Evolutionary conservation across 2,329 filamentous ascomycete species (phyloP).

Genomic region (Cercospora canescens): DNA sequence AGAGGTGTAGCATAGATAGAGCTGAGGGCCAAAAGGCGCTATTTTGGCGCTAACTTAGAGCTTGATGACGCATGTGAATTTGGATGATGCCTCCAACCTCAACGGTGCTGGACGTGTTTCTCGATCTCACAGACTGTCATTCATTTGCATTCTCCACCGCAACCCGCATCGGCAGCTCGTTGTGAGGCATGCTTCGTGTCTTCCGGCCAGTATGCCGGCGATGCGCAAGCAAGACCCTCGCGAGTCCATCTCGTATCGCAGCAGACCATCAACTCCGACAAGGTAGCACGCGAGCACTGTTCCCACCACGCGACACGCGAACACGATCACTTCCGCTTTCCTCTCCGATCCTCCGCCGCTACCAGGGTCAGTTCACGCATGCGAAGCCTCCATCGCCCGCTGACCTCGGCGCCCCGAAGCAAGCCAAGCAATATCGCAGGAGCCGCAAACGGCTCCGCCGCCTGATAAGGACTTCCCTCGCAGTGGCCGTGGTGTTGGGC

Average conservation of each 20-base stretch:
- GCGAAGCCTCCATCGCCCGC: slow-evolving; percentile 70
- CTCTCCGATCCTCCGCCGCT: slow-evolving; percentile 17
- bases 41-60: neutral
- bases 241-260: slow-evolving; percentile 25
- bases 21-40: neutral
- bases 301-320: neutral
- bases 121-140: neutral
- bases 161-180: neutral
- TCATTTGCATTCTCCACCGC: neutral
- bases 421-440: slow-evolving; percentile 69
- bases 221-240: slow-evolving; percentile 33
- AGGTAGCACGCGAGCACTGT: slow-evolving; percentile 14
- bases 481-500: slow-evolving; percentile 64
- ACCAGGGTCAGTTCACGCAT: slow-evolving; percentile 43
- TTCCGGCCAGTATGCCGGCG: slow-evolving; percentile 33
- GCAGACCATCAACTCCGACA: slow-evolving; percentile 19
- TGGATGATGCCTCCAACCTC: neutral
- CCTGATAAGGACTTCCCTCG: slow-evolving; percentile 61
- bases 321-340: neutral
- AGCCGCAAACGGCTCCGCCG: slow-evolving; percentile 76
- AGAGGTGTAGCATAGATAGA: neutral
- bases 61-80: slow-evolving; percentile 7
- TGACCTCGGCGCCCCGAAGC: slow-evolving; percentile 70
- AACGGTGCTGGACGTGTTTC: neutral
- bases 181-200: slow-evolving; percentile 25